Conservation (phyloP, 257 asterid genomes). For the Ocimum tenuiflorum region DNA sequence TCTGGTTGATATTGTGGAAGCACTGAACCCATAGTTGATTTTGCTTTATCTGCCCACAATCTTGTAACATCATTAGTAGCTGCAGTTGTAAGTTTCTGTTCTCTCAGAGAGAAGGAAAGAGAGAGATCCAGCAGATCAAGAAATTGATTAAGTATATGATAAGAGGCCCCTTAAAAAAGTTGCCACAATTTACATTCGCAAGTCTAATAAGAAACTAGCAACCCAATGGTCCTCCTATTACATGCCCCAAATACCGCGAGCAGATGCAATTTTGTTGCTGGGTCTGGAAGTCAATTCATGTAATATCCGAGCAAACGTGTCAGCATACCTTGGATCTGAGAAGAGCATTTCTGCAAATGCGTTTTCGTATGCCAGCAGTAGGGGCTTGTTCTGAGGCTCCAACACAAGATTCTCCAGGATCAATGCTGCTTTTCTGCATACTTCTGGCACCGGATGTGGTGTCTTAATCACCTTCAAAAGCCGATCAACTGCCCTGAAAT, state of each 20-base stretch:
- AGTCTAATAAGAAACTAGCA: neutral
- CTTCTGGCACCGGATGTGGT: constrained; percentile 92
- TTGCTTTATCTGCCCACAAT: too few relatives aligned
- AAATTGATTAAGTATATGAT: too few relatives aligned
- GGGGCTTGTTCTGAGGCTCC: constrained; percentile 96
- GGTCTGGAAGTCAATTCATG: constrained; percentile 83
- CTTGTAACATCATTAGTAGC: too few relatives aligned
- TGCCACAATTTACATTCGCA: constrained; percentile 3
- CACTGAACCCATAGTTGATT: too few relatives aligned
- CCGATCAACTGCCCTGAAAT: constrained; percentile 85
- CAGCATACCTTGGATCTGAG: constrained; percentile 67
- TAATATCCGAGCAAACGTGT: constrained; percentile 76
- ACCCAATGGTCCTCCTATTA: constrained; percentile 16
- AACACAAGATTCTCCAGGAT: constrained; percentile 82
- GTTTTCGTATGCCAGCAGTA: constrained; percentile 64
- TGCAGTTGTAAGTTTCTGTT: too few relatives aligned
- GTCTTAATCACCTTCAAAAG: constrained; percentile 68
- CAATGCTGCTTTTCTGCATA: constrained; percentile 82
- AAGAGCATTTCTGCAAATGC: constrained; percentile 92
- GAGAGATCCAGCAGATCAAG: too few relatives aligned
- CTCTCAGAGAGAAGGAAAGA: too few relatives aligned
- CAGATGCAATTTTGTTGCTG: constrained; percentile 58
- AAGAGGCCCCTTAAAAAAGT: too few relatives aligned
- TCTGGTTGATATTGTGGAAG: too few relatives aligned
- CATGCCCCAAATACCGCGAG: constrained; percentile 98